phyloP scores from a whole-genome alignment of 2,329 filamentous ascomycete genomes.

The Aspergillus quadrilineatus region DNA sequence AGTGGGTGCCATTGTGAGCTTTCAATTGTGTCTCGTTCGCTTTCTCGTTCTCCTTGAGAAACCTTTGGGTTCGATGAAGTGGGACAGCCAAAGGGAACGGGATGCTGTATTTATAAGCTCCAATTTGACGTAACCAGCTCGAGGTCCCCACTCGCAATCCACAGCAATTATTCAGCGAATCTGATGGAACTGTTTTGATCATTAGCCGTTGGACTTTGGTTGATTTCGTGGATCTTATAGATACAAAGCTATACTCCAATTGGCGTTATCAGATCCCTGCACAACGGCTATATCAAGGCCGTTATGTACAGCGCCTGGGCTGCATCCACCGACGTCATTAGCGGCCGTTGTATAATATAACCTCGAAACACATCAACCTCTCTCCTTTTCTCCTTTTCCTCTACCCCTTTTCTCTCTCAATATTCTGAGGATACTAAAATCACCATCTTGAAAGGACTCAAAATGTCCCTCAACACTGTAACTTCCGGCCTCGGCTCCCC shows the following conservation, averaged over 20 bases:
- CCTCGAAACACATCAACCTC: background rate
- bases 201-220: background rate
- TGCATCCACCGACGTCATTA: background rate
- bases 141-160: background rate
- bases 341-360: background rate
- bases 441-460: background rate
- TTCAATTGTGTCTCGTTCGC: background rate
- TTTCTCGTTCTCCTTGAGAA: background rate
- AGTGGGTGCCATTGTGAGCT: conserved; percentile 28
- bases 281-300: background rate
- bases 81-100: background rate
- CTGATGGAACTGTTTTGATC: background rate
- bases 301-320: background rate
- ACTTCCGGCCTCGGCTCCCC: conserved; percentile 3
- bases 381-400: background rate
- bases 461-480: conserved; percentile 7
- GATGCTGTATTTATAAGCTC: background rate
- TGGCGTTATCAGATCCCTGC: background rate
- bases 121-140: background rate
- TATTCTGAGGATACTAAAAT: background rate
- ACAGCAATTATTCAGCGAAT: background rate
- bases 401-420: background rate
- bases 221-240: background rate
- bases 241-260: background rate
- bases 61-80: background rate